Evolutionary conservation across 345 rosid genomes (phyloP).

Genomic region (Gossypium arboreum): DNA sequence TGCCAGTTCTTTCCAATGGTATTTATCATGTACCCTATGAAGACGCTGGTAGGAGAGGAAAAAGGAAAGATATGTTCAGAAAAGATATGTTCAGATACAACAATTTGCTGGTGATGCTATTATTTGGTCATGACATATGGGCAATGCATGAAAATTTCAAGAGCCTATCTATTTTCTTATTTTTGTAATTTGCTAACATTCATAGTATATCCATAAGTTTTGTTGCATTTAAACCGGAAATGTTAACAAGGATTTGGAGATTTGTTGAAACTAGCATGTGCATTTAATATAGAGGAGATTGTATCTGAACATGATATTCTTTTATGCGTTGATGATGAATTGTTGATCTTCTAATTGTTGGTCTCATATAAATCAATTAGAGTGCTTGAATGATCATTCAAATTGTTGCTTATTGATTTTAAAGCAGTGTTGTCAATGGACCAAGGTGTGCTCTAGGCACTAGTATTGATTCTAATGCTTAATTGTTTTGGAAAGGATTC

Average conservation of each 20-base stretch:
- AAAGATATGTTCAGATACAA: not conserved
- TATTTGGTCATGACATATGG: not conserved
- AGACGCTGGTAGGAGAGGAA: not conserved
- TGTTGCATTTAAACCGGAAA: not conserved
- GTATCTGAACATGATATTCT: not conserved
- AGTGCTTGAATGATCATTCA: not conserved
- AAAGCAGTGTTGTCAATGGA: not conserved
- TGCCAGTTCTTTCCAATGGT: not conserved
- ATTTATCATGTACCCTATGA: not conserved
- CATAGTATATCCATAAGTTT: not conserved
- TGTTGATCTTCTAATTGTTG: not conserved
- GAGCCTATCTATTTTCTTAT: not conserved
- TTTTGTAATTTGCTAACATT: not conserved
- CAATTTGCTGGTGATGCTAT: not conserved
- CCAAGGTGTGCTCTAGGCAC: not conserved
- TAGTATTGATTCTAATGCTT: not conserved
- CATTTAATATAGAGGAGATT: not conserved
- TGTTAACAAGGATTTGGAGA: not conserved
- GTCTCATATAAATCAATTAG: not conserved
- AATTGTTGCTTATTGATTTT: not conserved
- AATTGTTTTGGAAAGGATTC: not conserved
- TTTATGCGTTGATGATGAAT: not conserved
- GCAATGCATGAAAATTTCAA: not conserved
- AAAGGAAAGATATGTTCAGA: not conserved
- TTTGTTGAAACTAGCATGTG: not conserved